These are phyloP conservation scores for Quercus engelmannii DNA, from an alignment of 306 rosid species.

Conservation along the genomic window DNA sequence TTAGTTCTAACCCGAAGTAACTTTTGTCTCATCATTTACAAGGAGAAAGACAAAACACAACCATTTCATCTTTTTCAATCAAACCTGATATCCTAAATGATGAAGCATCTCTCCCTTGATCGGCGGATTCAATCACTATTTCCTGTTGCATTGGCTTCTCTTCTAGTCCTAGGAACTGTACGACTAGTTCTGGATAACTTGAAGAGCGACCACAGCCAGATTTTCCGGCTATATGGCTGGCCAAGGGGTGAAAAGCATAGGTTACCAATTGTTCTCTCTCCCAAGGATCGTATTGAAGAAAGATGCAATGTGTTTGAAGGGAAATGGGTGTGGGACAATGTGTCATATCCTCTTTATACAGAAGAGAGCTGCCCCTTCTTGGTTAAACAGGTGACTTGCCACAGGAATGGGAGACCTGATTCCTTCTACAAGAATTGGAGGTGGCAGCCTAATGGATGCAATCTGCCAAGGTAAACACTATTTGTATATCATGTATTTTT, in stretches of 20 bases:
- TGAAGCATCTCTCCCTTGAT: conserved; percentile 48
- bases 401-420: conserved; percentile 84
- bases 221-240: conserved; percentile 31
- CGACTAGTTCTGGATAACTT: conserved; percentile 54
- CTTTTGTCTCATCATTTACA: neutral
- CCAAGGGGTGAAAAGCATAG: conserved; percentile 26
- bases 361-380: conserved; percentile 78
- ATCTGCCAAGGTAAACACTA: conserved; percentile 62
- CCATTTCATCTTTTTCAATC: neutral
- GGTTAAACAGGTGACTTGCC: conserved; percentile 89
- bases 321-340: conserved; percentile 87
- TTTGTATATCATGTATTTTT: neutral
- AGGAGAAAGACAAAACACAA: neutral
- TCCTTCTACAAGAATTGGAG: conserved; percentile 81
- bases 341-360: conserved; percentile 60
- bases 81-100: conserved; percentile 8
- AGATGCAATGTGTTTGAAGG: conserved; percentile 76
- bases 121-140: conserved; percentile 48
- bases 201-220: conserved; percentile 46
- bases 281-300: conserved; percentile 52
- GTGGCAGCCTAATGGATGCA: conserved; percentile 84
- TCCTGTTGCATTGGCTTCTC: conserved; percentile 55
- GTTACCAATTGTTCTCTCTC: conserved; percentile 39
- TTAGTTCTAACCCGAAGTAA: neutral
- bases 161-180: conserved; percentile 56